Base-by-base conservation (phyloP, 2,329 filamentous ascomycete genomes). In the Penicillium sp. region DNA sequence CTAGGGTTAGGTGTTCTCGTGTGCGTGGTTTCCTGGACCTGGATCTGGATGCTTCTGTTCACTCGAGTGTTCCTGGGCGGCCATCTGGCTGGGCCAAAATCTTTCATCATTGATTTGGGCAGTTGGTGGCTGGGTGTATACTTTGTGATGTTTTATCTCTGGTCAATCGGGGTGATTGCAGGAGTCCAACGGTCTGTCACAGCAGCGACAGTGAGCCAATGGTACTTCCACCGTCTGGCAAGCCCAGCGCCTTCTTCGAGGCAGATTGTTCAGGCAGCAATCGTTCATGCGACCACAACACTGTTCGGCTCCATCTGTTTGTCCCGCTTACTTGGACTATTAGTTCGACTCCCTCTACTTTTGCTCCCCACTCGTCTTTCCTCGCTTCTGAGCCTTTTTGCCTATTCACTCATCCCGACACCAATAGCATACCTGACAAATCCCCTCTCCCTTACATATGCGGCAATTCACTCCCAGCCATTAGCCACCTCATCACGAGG, bases 31-130 rank as follows among this genome's bases (percentile, higher is more conserved):
- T 76, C 84, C 12, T 97, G 92, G 88, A 97, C 92, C 0, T 99
- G 94, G 94, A 72, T 89, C 6, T 99, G 94, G 94, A 84, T 97
- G 61, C 86, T 86, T 63, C 97, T 99, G 91, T 97, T 99, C 72
- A 93, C 92, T 7, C 84, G 91, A 37, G 87, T 97, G 52, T 99
- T 99, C 71, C 84, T 97, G 52, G 91, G 90, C n/a, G 94, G 94
- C 0, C 89, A 92, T 70, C 85, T 93, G 59, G 85, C 86, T 9
- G 69, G 68, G 20, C 66, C 69, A 54, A 77, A 74, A 54, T 76
- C 86, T 34, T 97, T 95, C 73, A 83, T 96, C 64, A 91, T 97
- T 66, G 88, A 91, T 66, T 77, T 88, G 15, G 91, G 90, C 53
- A 96, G 88, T 64, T 97, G 93, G 93, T 96, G 91, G 90, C 80